Evolutionary conservation across 2,329 filamentous ascomycete species (phyloP).

Genomic region (Pseudogymnoascus sp.): DNA sequence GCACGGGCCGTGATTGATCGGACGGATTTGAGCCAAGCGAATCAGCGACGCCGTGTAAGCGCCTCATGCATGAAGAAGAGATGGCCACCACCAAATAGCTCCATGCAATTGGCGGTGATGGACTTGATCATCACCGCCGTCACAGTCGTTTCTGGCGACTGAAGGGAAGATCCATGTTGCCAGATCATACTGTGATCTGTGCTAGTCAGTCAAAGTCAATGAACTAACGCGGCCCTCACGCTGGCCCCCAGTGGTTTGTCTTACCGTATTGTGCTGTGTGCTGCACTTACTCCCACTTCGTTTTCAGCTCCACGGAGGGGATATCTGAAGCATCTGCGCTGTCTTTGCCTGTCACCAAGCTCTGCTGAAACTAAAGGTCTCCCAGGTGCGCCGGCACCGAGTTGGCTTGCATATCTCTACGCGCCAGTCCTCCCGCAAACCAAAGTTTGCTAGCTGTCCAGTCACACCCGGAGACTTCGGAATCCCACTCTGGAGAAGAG

Average conservation of each 20-base stretch:
- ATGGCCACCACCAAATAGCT: background rate
- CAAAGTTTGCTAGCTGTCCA: background rate
- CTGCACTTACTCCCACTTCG: background rate
- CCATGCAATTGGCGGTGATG: conserved; percentile 3
- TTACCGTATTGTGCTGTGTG: background rate
- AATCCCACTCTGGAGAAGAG: background rate
- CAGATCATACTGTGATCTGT: conserved; percentile 4
- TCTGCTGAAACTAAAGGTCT: background rate
- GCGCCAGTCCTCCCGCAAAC: background rate
- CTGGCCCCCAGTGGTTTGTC: background rate
- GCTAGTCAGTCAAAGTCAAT: conserved; percentile 5
- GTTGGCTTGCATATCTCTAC: conserved; percentile 2
- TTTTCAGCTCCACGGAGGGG: background rate
- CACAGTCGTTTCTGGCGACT: background rate
- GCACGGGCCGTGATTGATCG: conserved; percentile 6
- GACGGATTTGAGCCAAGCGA: background rate
- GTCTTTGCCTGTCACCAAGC: background rate
- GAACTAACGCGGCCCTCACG: background rate
- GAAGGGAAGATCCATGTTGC: conserved; percentile 1
- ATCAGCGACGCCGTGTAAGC: conserved; percentile 1
- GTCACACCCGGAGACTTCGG: conserved; percentile 1
- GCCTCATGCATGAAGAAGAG: background rate
- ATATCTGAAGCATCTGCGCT: background rate
- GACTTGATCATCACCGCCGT: background rate
- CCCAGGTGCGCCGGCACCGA: background rate